phyloP scores from a whole-genome alignment of 441 rosid species.

The Omphalea diandra region DNA sequence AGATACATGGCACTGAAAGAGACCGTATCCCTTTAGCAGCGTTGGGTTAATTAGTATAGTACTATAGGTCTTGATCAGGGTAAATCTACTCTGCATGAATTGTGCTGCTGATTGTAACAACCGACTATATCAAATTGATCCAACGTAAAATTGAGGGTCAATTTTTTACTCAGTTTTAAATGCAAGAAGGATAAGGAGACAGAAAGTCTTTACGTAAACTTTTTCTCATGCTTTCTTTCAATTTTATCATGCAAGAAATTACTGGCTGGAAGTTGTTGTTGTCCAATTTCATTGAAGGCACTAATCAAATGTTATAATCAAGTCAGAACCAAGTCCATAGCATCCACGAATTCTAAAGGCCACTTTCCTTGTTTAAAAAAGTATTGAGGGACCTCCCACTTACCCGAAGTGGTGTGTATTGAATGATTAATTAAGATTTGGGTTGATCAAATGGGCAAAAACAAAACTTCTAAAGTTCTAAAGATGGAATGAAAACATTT shows the following conservation, averaged over 20 bases:
- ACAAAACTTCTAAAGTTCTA: background rate
- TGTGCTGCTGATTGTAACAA: too few relatives aligned
- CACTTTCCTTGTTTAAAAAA: slow-evolving; percentile 31
- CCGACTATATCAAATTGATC: too few relatives aligned
- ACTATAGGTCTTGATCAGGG: background rate
- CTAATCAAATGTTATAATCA: background rate
- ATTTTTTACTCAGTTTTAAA: too few relatives aligned
- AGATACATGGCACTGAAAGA: slow-evolving; percentile 15
- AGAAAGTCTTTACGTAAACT: too few relatives aligned
- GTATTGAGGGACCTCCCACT: slow-evolving; percentile 8
- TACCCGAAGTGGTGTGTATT: background rate
- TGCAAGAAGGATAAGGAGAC: too few relatives aligned
- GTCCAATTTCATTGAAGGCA: background rate
- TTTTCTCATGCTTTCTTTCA: too few relatives aligned
- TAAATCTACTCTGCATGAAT: too few relatives aligned
- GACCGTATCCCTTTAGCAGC: background rate
- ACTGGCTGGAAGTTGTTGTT: too few relatives aligned
- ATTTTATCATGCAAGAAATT: too few relatives aligned
- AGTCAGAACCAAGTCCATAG: background rate
- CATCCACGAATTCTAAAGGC: slow-evolving; percentile 3
- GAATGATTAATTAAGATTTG: background rate
- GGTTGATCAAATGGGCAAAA: slow-evolving; percentile 4
- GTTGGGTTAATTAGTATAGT: background rate
- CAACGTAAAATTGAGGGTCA: too few relatives aligned
- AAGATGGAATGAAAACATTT: background rate